Percentiles rank a stretch among this genome's conserved stretches.
These are phyloP conservation scores for Fraxinus baroniana DNA, from an alignment of 305 asterid species.

Conservation along the genomic window DNA sequence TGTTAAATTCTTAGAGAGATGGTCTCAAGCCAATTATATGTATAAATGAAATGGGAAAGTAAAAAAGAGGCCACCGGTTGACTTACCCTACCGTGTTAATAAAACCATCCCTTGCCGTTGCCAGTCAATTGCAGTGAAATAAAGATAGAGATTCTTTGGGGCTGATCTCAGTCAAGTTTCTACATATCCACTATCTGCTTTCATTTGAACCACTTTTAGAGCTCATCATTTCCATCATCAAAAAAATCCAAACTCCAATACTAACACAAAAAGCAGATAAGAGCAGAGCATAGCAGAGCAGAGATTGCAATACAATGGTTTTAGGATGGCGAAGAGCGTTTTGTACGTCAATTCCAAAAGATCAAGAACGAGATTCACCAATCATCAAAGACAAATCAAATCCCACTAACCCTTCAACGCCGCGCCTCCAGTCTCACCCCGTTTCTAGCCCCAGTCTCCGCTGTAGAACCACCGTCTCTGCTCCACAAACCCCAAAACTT, in stretches of 20 bases:
- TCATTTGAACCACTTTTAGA: conserved; percentile 17
- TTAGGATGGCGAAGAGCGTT: conserved; percentile 92
- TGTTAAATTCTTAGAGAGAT: too few relatives aligned
- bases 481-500: conserved; percentile 51
- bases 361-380: conserved; percentile 34
- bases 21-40: not conserved
- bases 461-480: conserved; percentile 42
- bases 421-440: conserved; percentile 57
- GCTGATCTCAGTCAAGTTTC: not conserved
- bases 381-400: conserved; percentile 30
- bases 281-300: not conserved
- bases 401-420: conserved; percentile 73
- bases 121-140: conserved; percentile 25
- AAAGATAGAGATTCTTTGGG: not conserved
- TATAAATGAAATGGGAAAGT: conserved; percentile 19
- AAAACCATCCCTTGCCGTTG: conserved; percentile 36
- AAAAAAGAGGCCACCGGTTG: conserved; percentile 44
- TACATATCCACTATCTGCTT: not conserved
- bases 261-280: not conserved
- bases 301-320: conserved; percentile 44
- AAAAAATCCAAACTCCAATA: not conserved
- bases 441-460: conserved; percentile 52
- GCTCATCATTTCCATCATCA: conserved; percentile 10
- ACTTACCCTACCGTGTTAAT: conserved; percentile 22
- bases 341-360: conserved; percentile 80